Evolutionary conservation across 106 monocot species (phyloP).

Genomic region (Phalaenopsis aphrodite): DNA sequence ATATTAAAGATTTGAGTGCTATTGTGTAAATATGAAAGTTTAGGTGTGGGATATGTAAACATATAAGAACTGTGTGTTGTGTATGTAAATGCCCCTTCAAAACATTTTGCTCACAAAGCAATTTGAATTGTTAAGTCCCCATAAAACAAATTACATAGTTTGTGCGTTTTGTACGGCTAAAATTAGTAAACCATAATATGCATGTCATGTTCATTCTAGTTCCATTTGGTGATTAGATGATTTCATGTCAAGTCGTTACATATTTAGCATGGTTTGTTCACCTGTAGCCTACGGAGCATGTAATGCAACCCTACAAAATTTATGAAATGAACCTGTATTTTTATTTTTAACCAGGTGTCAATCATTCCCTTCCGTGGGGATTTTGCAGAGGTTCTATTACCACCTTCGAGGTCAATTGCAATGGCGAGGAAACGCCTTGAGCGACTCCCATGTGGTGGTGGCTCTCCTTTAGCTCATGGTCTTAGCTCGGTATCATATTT

Average conservation of each 20-base stretch:
- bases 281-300: not conserved
- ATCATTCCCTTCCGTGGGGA: constrained; percentile 99
- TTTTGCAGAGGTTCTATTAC: constrained; percentile 93
- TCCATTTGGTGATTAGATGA: not conserved
- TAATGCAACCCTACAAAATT: not conserved
- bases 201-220: not conserved
- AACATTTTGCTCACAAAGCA: not conserved
- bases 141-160: not conserved
- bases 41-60: too few relatives aligned
- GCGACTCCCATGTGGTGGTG: constrained; percentile 97
- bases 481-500: constrained; percentile 68
- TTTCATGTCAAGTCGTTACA: too few relatives aligned
- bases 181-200: not conserved
- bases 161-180: not conserved
- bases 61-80: too few relatives aligned
- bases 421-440: constrained; percentile 98
- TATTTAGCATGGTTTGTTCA: too few relatives aligned
- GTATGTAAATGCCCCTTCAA: not conserved
- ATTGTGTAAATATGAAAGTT: too few relatives aligned
- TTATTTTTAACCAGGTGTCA: constrained; percentile 47
- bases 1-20: too few relatives aligned
- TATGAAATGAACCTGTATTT: not conserved
- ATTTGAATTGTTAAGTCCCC: not conserved
- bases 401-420: constrained; percentile 97
- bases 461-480: constrained; percentile 98